These are phyloP conservation scores for Abortiporus biennis DNA, from an alignment of 1,284 basidiomycete genomes.

Conservation along the genomic window DNA sequence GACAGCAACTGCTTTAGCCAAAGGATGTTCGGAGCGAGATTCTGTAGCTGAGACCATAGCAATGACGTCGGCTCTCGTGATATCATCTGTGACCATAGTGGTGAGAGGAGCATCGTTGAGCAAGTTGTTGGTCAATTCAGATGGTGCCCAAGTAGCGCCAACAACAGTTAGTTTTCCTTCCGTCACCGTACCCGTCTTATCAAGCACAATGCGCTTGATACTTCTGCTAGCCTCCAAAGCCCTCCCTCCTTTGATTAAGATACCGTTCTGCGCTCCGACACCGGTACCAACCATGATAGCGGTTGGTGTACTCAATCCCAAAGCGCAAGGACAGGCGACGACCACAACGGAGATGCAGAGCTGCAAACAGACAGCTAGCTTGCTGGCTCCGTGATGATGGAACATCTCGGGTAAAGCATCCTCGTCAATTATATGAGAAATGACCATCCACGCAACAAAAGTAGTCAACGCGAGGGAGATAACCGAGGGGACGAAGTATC, in stretches of 20 bases:
- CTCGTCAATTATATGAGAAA: constrained; percentile 60
- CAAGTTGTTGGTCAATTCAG: constrained; percentile 34
- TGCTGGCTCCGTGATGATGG: constrained; percentile 75
- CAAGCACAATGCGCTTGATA: constrained; percentile 81
- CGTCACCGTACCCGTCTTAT: constrained; percentile 98
- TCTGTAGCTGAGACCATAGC: constrained; percentile 86
- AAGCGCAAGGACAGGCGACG: constrained; percentile 96
- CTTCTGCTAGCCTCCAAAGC: constrained; percentile 88
- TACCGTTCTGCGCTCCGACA: constrained; percentile 94
- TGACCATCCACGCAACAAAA: constrained; percentile 80
- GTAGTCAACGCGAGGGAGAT: constrained; percentile 80
- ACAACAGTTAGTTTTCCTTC: constrained; percentile 78
- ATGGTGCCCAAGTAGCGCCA: constrained; percentile 71
- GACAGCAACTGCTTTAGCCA: constrained; percentile 86
- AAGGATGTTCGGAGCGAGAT: constrained; percentile 90
- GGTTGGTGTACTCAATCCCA: constrained; percentile 95
- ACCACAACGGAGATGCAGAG: constrained; percentile 98
- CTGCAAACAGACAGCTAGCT: constrained; percentile 90
- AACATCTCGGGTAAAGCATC: constrained; percentile 79
- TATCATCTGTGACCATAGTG: constrained; percentile 54
- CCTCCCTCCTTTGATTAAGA: constrained; percentile 95
- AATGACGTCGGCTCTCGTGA: constrained; percentile 62
- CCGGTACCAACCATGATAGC: constrained; percentile 99
- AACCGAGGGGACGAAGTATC: constrained; percentile 92
- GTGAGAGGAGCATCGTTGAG: constrained; percentile 35